Percentiles rank a stretch among this genome's conserved stretches.
Evolutionary conservation across 176 grass and related monocot genomes (phyloP).

Genomic region (Themeda triandra): DNA sequence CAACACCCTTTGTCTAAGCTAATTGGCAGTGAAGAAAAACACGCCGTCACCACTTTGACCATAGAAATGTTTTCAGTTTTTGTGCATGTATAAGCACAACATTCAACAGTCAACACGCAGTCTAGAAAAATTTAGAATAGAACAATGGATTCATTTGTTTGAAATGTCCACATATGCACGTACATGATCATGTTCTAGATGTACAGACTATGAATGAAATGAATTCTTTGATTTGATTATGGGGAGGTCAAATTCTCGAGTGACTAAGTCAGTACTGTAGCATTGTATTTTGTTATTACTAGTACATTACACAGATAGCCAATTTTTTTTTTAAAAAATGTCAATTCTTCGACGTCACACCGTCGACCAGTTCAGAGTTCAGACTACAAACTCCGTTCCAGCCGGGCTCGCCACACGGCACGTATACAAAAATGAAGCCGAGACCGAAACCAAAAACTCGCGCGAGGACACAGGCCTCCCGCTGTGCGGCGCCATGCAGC

Average conservation of each 20-base stretch:
- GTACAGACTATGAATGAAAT: background rate
- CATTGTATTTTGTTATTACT: background rate
- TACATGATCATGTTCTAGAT: background rate
- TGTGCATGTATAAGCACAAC: background rate
- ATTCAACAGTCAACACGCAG: background rate
- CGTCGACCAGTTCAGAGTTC: background rate
- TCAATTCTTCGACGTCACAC: background rate
- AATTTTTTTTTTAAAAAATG: too few relatives aligned
- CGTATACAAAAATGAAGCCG: background rate
- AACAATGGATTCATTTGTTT: background rate
- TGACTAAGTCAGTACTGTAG: background rate
- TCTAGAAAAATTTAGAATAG: background rate
- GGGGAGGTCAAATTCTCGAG: background rate
- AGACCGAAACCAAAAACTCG: background rate
- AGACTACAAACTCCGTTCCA: background rate
- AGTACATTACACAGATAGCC: too few relatives aligned
- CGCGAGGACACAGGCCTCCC: background rate
- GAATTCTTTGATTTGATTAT: background rate
- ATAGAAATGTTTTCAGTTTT: too few relatives aligned
- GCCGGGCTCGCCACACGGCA: background rate
- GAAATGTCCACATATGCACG: background rate
- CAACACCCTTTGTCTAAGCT: too few relatives aligned
- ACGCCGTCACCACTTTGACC: too few relatives aligned
- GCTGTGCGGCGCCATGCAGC: background rate
- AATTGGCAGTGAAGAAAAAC: too few relatives aligned